Percentiles rank a stretch among this genome's conserved stretches.
Conservation (phyloP, 2,329 filamentous ascomycete species). For the Curvularia hawaiiensis region DNA sequence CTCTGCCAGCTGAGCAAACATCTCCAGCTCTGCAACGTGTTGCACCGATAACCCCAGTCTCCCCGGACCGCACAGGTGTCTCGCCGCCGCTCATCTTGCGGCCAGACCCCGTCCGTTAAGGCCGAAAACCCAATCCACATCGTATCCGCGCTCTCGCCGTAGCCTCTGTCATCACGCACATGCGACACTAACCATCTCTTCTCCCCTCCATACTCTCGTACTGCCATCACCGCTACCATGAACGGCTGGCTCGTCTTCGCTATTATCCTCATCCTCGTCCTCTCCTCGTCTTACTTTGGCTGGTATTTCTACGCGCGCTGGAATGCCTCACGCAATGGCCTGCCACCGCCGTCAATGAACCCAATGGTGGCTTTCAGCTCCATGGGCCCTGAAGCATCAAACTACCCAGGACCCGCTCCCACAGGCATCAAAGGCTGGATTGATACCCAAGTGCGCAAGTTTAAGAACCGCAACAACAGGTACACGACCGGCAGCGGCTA, state of each 20-base stretch:
- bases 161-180: constrained; percentile 17
- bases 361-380: constrained; percentile 73
- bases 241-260: constrained; percentile 63
- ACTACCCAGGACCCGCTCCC: constrained; percentile 58
- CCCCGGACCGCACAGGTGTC: not conserved
- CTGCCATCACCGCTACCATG: constrained; percentile 34
- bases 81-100: not conserved
- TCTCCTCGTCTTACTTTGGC: constrained; percentile 63
- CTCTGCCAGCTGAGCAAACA: constrained; percentile 23
- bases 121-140: constrained; percentile 5
- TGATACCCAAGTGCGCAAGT: constrained; percentile 65
- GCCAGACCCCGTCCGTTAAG: not conserved
- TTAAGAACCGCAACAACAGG: constrained; percentile 70
- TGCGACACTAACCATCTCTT: constrained; percentile 12
- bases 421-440: constrained; percentile 76
- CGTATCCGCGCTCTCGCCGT: constrained; percentile 17
- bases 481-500: constrained; percentile 73
- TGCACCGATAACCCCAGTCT: constrained; percentile 1
- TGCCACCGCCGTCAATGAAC: constrained; percentile 73
- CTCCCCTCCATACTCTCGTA: not conserved
- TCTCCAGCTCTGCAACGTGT: constrained; percentile 15
- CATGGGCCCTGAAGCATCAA: constrained; percentile 38
- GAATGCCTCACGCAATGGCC: constrained; percentile 74
- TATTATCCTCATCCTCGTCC: constrained; percentile 72
- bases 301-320: constrained; percentile 76